Conservation (phyloP, 805 yeast genomes). For the Cyberlindnera euphorbiae region DNA sequence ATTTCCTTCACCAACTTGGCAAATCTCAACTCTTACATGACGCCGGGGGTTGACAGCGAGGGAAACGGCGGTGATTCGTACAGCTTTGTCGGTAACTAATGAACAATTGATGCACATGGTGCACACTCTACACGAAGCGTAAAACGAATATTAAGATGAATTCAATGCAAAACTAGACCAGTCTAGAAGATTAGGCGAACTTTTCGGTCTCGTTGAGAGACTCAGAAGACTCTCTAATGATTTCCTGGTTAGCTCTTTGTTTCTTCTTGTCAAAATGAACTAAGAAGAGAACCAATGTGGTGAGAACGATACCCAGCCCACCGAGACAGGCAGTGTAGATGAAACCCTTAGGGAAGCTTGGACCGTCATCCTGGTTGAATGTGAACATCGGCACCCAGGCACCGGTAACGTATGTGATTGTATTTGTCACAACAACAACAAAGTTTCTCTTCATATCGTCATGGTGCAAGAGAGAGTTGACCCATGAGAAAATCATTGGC, state of each 20-base stretch:
- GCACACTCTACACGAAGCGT: too few species aligned
- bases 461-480: slow-evolving; percentile 39
- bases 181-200: neutral
- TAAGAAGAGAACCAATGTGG: slow-evolving; percentile 1
- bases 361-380: slow-evolving; percentile 35
- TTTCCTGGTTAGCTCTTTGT: too few species aligned
- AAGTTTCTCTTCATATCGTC: slow-evolving; percentile 32
- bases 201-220: neutral
- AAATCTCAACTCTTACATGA: slow-evolving; percentile 19
- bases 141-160: too few species aligned
- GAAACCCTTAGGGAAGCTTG: slow-evolving; percentile 35
- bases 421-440: slow-evolving; percentile 37
- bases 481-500: slow-evolving; percentile 54
- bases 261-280: neutral
- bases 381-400: slow-evolving; percentile 36
- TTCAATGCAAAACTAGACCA: too few species aligned
- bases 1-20: slow-evolving; percentile 23
- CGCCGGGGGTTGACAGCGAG: neutral
- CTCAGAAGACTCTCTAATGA: too few species aligned
- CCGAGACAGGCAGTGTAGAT: slow-evolving; percentile 22
- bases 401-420: slow-evolving; percentile 36
- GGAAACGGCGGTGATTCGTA: neutral
- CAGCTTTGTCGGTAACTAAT: neutral
- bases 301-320: slow-evolving; percentile 4
- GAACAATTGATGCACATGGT: neutral